Evolutionary conservation across 2,329 filamentous ascomycete species (phyloP).

Genomic region (Ophiostoma ulmi): DNA sequence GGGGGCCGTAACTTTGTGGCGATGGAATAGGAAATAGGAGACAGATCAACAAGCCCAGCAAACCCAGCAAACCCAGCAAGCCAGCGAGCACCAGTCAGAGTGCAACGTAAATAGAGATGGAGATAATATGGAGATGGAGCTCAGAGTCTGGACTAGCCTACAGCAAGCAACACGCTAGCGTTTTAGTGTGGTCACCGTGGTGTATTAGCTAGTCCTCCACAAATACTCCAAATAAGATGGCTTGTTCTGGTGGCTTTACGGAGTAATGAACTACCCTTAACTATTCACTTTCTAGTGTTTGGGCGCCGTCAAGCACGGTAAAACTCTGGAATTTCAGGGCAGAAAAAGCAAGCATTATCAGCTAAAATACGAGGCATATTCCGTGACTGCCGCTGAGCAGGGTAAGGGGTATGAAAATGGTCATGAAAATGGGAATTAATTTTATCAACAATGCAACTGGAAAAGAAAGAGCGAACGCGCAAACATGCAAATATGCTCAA

Average conservation of each 20-base stretch:
- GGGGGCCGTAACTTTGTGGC: constrained; percentile 7
- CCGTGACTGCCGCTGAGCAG: too few relatives aligned
- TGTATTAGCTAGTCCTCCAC: constrained; percentile 11
- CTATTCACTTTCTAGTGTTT: not conserved
- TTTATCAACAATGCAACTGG: not conserved
- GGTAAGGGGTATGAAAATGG: not conserved
- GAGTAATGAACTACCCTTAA: too few relatives aligned
- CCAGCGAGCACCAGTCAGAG: not conserved
- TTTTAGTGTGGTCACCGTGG: not conserved
- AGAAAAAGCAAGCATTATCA: not conserved
- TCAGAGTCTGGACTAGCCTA: constrained; percentile 3
- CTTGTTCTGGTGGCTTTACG: not conserved
- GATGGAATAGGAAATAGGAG: constrained; percentile 18
- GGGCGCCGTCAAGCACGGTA: too few relatives aligned
- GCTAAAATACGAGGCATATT: not conserved
- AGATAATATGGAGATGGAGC: not conserved
- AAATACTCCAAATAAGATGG: not conserved
- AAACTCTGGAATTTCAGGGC: too few relatives aligned
- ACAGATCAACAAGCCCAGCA: constrained; percentile 20
- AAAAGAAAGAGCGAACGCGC: not conserved
- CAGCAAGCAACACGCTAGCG: not conserved
- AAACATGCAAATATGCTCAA: too few relatives aligned
- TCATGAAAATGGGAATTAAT: not conserved
- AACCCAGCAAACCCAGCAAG: too few relatives aligned
- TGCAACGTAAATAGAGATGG: constrained; percentile 13